phyloP scores from a whole-genome alignment of 1,139 yeast species.

The Lodderomyces metapsilosis region DNA sequence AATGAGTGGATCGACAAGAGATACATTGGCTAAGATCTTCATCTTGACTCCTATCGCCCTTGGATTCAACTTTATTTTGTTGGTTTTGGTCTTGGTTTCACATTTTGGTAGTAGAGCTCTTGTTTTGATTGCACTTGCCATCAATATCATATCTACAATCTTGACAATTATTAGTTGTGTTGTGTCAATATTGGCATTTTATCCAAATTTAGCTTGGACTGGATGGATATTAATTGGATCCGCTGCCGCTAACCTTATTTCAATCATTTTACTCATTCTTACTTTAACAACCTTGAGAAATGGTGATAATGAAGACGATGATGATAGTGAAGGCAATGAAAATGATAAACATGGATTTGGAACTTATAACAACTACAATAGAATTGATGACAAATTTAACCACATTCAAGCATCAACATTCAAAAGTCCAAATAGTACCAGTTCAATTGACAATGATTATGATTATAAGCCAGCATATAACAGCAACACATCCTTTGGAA shows the following conservation, averaged over 20 bases:
- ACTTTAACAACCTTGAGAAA: conserved; percentile 17
- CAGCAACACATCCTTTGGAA: conserved; percentile 1
- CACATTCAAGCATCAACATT: conserved; percentile 14
- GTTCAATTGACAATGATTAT: conserved; percentile 29
- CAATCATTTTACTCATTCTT: conserved; percentile 28
- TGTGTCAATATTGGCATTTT: conserved; percentile 54
- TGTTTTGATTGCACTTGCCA: conserved; percentile 25
- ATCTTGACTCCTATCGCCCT: conserved; percentile 82
- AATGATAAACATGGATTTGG: conserved; percentile 9
- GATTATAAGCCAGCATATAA: conserved; percentile 21
- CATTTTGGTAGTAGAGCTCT: conserved; percentile 22
- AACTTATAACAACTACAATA: conserved; percentile 8
- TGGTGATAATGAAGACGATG: conserved; percentile 23
- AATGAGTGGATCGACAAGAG: conserved; percentile 45
- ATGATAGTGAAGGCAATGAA: conserved; percentile 22
- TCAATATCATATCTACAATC: conserved; percentile 46
- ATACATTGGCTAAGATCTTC: conserved; percentile 65
- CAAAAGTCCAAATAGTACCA: conserved; percentile 10
- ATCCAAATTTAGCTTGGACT: conserved; percentile 65
- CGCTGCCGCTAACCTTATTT: conserved; percentile 51
- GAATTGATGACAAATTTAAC: conserved; percentile 13
- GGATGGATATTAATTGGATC: conserved; percentile 70
- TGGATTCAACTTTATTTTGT: conserved; percentile 59
- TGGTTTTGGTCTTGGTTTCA: conserved; percentile 38
- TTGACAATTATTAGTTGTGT: conserved; percentile 54